Conservation (phyloP, 345 rosid genomes). For the Citrus maxima region DNA sequence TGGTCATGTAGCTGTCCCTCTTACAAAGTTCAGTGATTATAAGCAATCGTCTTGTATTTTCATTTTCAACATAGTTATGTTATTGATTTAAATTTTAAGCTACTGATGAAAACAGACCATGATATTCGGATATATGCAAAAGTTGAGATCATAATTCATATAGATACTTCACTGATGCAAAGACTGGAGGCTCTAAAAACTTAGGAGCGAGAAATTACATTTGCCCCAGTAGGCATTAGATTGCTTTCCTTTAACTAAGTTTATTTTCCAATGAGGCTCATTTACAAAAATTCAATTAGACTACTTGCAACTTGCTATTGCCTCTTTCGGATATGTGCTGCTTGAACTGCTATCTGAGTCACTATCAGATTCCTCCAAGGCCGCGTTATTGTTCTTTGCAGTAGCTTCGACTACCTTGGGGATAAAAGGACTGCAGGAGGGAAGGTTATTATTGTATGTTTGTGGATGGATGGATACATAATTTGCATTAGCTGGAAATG, state of each 20-base stretch:
- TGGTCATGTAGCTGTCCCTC: neutral
- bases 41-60: neutral
- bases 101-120: neutral
- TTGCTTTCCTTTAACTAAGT: neutral
- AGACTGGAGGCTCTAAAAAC: neutral
- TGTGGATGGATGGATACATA: constrained; percentile 31
- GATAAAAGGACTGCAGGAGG: constrained; percentile 11
- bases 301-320: constrained; percentile 17
- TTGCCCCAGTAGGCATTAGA: neutral
- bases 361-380: constrained; percentile 24
- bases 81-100: neutral
- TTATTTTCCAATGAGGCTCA: neutral
- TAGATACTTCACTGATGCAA: neutral
- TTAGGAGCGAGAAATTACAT: neutral
- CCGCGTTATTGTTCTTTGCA: constrained; percentile 16
- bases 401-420: constrained; percentile 16
- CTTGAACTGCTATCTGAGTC: constrained; percentile 40
- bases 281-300: constrained; percentile 9
- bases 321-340: constrained; percentile 30
- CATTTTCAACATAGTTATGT: neutral
- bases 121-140: neutral
- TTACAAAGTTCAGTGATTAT: neutral
- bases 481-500: constrained; percentile 30
- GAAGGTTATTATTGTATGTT: constrained; percentile 26
- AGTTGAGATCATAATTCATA: neutral